Evolutionary conservation across 352 stramenopile species (phyloP), one percentile per base, ranked within the genome.

Genomic region (Pythium monospermum): DNA sequence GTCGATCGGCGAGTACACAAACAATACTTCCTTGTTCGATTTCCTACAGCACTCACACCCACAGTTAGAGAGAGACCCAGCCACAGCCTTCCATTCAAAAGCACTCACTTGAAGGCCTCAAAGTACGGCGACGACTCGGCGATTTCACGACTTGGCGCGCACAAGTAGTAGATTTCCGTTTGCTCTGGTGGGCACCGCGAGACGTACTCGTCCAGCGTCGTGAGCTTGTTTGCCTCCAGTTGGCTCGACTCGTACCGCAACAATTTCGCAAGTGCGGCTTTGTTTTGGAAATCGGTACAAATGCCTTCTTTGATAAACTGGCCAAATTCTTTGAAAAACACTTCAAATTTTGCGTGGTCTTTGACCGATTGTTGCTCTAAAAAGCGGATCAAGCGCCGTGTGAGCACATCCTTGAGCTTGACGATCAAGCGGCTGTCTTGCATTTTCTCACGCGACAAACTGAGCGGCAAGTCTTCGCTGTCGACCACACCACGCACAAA

Each of bases 91-190:
- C 10, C 3, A 19, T n/a, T 5, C 31, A 33, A 6, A 3, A 2
- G 18, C 4, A 82, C 79, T 51, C 87, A 94, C 72, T 99, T 97
- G 79, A 99, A 99, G 6, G 89, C 94, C 73, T 99, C 97, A 55
- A 97, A 98, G 82, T 99, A 99, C 11, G 97, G 97, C 57, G 94
- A 99, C 25, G 91, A 83, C 44, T 96, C 79, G 8, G 97, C 97
- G 36, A 99, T 89, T 36, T 96, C 86, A 26, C 97, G 87, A 35
- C 83, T 97, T 23, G 97, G 97, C 5, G 96, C 96, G 50, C 85
- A 96, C 23, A 99, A 58, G 70, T 99, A 99, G 76, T 99, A 99
- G 57, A 99, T 99, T 50, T 99, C 89, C 57, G 98, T 98, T 69
- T 99, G 95, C 52, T 98, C 87, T 2, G 94, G 91, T 44, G 87